Conservation (phyloP, 306 rosid genomes). For the Pyrus pyrifolia region DNA sequence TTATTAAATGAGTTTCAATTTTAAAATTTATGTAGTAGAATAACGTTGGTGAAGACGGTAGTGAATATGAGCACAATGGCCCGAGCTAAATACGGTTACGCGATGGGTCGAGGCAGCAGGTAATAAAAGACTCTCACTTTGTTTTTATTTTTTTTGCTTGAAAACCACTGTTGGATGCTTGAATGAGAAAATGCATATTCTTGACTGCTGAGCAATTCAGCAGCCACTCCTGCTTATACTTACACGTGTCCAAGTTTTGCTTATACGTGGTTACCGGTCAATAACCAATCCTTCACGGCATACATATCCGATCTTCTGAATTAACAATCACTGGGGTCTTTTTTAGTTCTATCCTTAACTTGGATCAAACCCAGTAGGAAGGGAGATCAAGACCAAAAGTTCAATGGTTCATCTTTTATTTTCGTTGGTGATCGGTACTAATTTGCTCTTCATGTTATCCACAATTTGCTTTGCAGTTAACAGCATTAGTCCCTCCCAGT, state of each 20-base stretch:
- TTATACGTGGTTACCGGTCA: neutral
- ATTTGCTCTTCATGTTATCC: conserved; percentile 1
- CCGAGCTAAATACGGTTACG: too few relatives aligned
- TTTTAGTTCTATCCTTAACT: neutral
- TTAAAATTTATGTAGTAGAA: accelerated
- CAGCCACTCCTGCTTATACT: too few relatives aligned
- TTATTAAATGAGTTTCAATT: too few relatives aligned
- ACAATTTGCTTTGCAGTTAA: conserved; percentile 18
- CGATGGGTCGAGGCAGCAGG: too few relatives aligned
- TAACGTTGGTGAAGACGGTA: too few relatives aligned
- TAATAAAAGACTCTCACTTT: too few relatives aligned
- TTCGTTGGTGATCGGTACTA: neutral
- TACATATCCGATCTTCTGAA: neutral
- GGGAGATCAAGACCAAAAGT: neutral
- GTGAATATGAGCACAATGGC: too few relatives aligned
- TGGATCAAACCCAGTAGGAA: neutral
- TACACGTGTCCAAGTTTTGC: too few relatives aligned
- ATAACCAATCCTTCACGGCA: neutral
- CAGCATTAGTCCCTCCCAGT: conserved; percentile 23
- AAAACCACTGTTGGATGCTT: too few relatives aligned
- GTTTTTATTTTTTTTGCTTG: too few relatives aligned
- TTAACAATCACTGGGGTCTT: neutral
- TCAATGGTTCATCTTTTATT: conserved; percentile 1
- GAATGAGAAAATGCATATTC: too few relatives aligned
- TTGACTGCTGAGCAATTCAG: too few relatives aligned